phyloP scores from a whole-genome alignment of 2,329 filamentous ascomycete genomes.

The Arthrinium phaeospermum region DNA sequence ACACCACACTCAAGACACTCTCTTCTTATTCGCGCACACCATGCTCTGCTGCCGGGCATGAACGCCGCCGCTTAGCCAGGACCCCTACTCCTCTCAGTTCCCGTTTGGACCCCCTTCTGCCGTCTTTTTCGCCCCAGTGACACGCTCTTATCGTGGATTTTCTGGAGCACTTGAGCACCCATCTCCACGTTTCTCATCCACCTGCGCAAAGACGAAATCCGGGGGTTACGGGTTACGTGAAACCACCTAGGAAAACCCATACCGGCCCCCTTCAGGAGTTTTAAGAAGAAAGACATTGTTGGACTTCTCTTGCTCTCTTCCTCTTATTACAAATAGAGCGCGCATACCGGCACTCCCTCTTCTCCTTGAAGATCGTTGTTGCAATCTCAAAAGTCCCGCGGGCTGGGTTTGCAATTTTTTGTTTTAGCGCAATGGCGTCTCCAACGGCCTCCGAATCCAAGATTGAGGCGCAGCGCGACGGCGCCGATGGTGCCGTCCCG shows the following conservation, averaged over 20 bases:
- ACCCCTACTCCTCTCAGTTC: not conserved
- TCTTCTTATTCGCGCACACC: not conserved
- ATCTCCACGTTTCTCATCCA: slow-evolving; percentile 11
- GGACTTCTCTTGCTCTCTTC: not conserved
- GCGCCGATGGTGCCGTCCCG: not conserved
- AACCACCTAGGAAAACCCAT: not conserved
- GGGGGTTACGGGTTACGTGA: slow-evolving; percentile 6
- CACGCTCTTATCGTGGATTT: not conserved
- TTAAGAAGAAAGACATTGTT: not conserved
- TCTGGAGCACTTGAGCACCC: slow-evolving; percentile 16
- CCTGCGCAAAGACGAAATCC: not conserved
- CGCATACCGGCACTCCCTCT: not conserved
- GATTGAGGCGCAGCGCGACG: slow-evolving; percentile 13
- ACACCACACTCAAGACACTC: not conserved
- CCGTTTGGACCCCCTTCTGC: not conserved
- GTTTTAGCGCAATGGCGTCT: slow-evolving; percentile 1
- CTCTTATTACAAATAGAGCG: not conserved
- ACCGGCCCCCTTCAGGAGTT: slow-evolving; percentile 1
- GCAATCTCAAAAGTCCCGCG: not conserved
- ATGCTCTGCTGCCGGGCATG: not conserved
- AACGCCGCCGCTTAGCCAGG: not conserved
- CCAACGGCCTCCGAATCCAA: slow-evolving; percentile 18
- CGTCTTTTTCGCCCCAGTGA: slow-evolving; percentile 1
- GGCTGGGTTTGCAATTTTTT: not conserved
- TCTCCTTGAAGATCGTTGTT: not conserved